These are phyloP conservation scores for Suillus cothurnatus DNA, from an alignment of 768 basidiomycete genomes.

Conservation along the genomic window DNA sequence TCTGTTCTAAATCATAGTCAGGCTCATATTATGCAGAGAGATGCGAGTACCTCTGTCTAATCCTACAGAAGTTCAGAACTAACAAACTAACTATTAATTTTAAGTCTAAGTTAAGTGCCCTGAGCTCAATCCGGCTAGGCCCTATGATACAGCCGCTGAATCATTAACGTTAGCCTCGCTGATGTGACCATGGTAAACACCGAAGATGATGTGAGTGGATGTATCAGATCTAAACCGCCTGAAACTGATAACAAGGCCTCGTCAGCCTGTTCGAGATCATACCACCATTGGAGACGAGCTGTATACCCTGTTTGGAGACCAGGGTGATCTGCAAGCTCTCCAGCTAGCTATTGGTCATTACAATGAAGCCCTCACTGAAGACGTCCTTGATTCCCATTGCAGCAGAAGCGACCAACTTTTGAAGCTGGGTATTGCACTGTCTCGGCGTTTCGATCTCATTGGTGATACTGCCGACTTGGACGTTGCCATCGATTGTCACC, in stretches of 20 bases:
- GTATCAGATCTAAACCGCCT: background rate
- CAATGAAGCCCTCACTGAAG: slow-evolving; percentile 17
- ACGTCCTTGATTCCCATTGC: slow-evolving; percentile 25
- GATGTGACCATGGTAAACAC: slow-evolving; percentile 8
- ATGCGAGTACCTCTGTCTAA: background rate
- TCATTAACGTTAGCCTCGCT: background rate
- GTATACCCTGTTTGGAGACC: slow-evolving; percentile 24
- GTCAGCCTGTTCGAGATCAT: slow-evolving; percentile 15
- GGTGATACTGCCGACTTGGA: slow-evolving; percentile 28
- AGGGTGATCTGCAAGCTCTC: slow-evolving; percentile 9
- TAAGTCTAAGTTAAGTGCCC: too few relatives aligned
- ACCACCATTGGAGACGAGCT: slow-evolving; percentile 25
- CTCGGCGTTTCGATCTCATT: slow-evolving; percentile 22
- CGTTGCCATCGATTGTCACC: slow-evolving; percentile 26
- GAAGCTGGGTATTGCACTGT: slow-evolving; percentile 22
- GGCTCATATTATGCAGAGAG: background rate
- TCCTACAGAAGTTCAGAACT: background rate
- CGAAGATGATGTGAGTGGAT: background rate
- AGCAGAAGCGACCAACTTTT: slow-evolving; percentile 26
- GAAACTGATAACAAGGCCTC: background rate
- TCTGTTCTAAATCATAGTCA: background rate
- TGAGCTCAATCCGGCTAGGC: background rate
- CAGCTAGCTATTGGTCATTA: slow-evolving; percentile 15
- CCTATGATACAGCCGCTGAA: background rate
- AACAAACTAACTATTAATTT: too few relatives aligned